phyloP scores from a whole-genome alignment of 805 yeast species.

The Blastobotrys parvus region DNA sequence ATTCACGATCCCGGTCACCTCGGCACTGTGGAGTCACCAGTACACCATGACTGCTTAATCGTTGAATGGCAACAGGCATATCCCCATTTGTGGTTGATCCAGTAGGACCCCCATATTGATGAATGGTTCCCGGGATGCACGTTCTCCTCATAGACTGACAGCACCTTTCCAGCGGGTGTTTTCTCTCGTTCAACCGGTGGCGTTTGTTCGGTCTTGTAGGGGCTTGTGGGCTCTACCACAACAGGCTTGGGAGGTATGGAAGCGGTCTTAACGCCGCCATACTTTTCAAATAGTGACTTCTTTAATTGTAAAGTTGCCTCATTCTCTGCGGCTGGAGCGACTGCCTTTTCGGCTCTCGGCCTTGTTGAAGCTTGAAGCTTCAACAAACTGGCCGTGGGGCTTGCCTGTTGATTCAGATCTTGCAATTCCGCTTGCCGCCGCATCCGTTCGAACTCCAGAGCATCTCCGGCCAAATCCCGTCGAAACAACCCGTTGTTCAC shows the following conservation, averaged over 20 bases:
- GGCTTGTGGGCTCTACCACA: background rate
- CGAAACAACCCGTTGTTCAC: conserved; percentile 42
- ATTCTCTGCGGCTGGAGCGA: conserved; percentile 16
- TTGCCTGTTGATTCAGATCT: conserved; percentile 31
- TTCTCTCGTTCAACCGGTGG: background rate
- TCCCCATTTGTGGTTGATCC: conserved; percentile 37
- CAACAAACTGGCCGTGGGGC: conserved; percentile 40
- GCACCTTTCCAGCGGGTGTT: background rate
- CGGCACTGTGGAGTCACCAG: conserved; percentile 14
- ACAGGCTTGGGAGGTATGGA: background rate
- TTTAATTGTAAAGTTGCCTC: conserved; percentile 26
- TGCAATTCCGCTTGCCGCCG: conserved; percentile 44
- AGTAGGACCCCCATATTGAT: conserved; percentile 39
- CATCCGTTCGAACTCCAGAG: conserved; percentile 41
- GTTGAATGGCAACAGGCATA: conserved; percentile 35
- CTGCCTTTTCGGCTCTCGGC: conserved; percentile 25
- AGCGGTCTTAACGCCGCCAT: conserved; percentile 26
- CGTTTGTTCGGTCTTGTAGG: no score
- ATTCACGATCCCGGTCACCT: no score
- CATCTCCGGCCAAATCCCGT: conserved; percentile 49
- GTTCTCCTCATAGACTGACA: conserved; percentile 30
- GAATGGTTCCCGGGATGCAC: conserved; percentile 33
- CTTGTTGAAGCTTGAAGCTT: conserved; percentile 31
- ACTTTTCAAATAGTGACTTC: conserved; percentile 30
- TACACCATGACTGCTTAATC: conserved; percentile 30